phyloP scores from a whole-genome alignment of 805 yeast species.

The Torulaspora gathmanii region DNA sequence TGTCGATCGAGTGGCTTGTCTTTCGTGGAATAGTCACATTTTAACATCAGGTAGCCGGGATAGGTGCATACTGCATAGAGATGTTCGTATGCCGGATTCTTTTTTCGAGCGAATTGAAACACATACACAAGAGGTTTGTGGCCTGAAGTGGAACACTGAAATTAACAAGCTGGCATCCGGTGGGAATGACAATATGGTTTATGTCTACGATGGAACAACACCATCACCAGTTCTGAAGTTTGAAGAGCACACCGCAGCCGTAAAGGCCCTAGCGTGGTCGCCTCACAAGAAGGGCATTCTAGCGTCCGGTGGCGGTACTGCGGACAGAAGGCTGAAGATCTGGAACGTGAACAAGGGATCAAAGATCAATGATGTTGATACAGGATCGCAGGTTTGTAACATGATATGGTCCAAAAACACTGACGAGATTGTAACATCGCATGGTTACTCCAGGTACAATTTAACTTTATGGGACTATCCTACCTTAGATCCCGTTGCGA shows the following conservation, averaged over 20 bases:
- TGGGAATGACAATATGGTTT: constrained; percentile 82
- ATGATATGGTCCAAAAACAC: constrained; percentile 89
- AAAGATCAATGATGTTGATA: constrained; percentile 73
- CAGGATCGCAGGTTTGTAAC: constrained; percentile 96
- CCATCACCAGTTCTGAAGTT: constrained; percentile 67
- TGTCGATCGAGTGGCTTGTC: constrained; percentile 71
- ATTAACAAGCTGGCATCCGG: constrained; percentile 93
- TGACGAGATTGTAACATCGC: constrained; percentile 89
- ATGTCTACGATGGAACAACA: constrained; percentile 78
- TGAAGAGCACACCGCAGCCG: constrained; percentile 87
- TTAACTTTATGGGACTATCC: constrained; percentile 93
- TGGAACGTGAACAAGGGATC: constrained; percentile 87
- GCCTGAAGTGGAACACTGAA: constrained; percentile 87
- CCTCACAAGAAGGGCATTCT: constrained; percentile 92
- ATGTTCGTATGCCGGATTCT: constrained; percentile 83
- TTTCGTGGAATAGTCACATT: constrained; percentile 92
- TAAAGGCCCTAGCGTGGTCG: constrained; percentile 95
- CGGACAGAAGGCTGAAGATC: constrained; percentile 80
- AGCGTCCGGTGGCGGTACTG: constrained; percentile 97
- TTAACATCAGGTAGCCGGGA: constrained; percentile 86
- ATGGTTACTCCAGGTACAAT: constrained; percentile 89
- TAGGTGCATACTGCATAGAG: constrained; percentile 77
- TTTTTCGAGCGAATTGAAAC: constrained; percentile 63
- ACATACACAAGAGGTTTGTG: constrained; percentile 95
- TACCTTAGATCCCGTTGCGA: constrained; percentile 84